Conservation (phyloP, 352 stramenopile genomes). For the Phytopythium helicoides region DNA sequence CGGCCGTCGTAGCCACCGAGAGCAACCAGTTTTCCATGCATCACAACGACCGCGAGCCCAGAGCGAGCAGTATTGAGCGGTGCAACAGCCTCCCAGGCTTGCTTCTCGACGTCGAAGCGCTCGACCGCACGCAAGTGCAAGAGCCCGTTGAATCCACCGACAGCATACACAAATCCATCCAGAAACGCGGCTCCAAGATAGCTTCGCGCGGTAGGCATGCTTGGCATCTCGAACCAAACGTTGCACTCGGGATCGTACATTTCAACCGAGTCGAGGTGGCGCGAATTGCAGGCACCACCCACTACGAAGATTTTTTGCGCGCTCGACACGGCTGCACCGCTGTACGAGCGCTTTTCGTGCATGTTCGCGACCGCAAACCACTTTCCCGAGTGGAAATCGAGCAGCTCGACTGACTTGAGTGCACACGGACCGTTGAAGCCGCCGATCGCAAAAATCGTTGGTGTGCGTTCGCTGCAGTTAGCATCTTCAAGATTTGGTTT, state of each 20-base stretch:
- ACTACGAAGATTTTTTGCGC: constrained; percentile 58
- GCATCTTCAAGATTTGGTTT: not conserved
- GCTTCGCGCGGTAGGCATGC: constrained; percentile 57
- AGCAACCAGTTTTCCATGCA: constrained; percentile 53
- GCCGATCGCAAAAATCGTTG: constrained; percentile 68
- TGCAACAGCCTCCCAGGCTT: constrained; percentile 52
- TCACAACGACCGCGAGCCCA: constrained; percentile 47
- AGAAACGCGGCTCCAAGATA: constrained; percentile 57
- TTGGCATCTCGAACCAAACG: constrained; percentile 41
- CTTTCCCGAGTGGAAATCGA: constrained; percentile 60
- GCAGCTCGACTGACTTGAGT: constrained; percentile 56
- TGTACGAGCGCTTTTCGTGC: constrained; percentile 59
- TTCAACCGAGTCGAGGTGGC: constrained; percentile 59
- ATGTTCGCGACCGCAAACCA: constrained; percentile 57
- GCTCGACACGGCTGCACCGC: constrained; percentile 42
- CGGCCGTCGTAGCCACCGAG: constrained; percentile 68
- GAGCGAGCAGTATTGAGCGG: constrained; percentile 50
- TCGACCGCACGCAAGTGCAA: constrained; percentile 55
- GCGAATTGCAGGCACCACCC: constrained; percentile 55
- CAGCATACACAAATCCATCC: constrained; percentile 51
- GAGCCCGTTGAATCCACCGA: constrained; percentile 74
- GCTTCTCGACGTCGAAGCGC: constrained; percentile 40
- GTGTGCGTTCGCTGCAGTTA: constrained; percentile 24
- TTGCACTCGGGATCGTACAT: constrained; percentile 51
- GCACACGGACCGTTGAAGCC: constrained; percentile 61